Evolutionary conservation across 805 yeast genomes (phyloP), one percentile per base, ranked within the genome.

Genomic region (Saturnispora sanitii): DNA sequence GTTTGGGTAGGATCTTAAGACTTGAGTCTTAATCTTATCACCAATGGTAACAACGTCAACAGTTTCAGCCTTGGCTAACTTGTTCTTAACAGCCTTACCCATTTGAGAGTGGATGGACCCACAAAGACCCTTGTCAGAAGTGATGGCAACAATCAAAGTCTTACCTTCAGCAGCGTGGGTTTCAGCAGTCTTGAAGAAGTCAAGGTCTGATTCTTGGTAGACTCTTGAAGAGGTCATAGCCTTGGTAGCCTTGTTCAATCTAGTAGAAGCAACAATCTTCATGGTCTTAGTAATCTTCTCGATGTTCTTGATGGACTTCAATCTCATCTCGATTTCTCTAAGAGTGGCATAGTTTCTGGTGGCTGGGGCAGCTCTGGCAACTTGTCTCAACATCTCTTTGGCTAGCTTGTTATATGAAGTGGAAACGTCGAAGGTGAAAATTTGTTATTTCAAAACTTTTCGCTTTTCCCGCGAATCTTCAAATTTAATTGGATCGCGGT

Each of bases 211-310:
- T 55, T 73, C 72, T 60, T 80, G 80, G 73, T 84, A 90, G 46
- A 76, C 81, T 65, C 94, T 80, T 38, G 96, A 82, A 38, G 84
- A 75, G 53, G 72, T 70, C 87, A 87, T 90, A 47, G 96, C 95
- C 66, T 81, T 83, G 69, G 87, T 95, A 47, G 98, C 98, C 70
- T 84, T 87, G 63, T 77, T 73, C 65, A 92, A 77, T 71, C 96
- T 82, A 55, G 98, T 92, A 32, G 97, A 90, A 32, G 98, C 98
- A 58, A 92, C 98, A 68, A 92, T 82, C 75, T 88, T 92, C 97
- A 92, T 92, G 67, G 98, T 92, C 71, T 92, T 92, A 70, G 98
- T 92, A 71, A 92, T 92, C 75, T 92, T 92, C 72, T 92, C 96
- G 66, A 92, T 90, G 77, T 92, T 92, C 75, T 90, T 92, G 66